Evolutionary conservation across 768 basidiomycete species (phyloP), one percentile per base, ranked within the genome.

Genomic region (Suillus ampliporus): DNA sequence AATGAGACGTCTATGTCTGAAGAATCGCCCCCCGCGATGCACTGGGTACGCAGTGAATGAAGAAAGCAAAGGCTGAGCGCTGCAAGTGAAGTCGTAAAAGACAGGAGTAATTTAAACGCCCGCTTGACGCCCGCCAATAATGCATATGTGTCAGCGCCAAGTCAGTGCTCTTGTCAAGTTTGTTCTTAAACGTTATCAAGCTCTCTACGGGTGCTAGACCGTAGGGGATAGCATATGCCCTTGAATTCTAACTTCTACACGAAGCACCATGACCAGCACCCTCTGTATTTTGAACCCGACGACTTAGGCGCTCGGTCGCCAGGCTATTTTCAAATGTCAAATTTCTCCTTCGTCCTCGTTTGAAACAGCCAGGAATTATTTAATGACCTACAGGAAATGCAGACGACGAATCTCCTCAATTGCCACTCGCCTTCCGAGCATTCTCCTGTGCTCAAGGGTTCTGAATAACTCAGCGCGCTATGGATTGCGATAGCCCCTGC

Each of bases 401-500:
- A 31, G 50, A 34, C 31, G 11, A n/a, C 50, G n/a, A n/a, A n/a
- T n/a, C 11, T 51, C 19, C 50, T 51, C 50, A 8, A n/a, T 48
- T 10, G 8, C 15, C 26, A 26, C 47, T 31, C 50, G 19, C 19
- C 4, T n/a, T 51, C 26, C 26, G 28, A 28, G 28, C 19, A 51
- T 31, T 51, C 5, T 10, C 50, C 19, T 31, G 19, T 31, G 50
- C 50, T 51, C 50, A 51, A 51, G 28, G 50, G 50, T 10, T 10
- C 28, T 51, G 11, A 51, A 51, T 5, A 35, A 51, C 11, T 34
- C 11, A 19, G 11, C 31, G 50, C 6, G 50, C 19, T 34, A 60
- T 60, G 59, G 59, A 60, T 37, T 57, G 35, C 53, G 10, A 57
- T 17, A 52, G 23, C 40, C 13, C 41, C 41, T 44, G 31, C 28